Base-by-base conservation (phyloP, 179 eudicot species). In the Heliamphora ciliata region DNA sequence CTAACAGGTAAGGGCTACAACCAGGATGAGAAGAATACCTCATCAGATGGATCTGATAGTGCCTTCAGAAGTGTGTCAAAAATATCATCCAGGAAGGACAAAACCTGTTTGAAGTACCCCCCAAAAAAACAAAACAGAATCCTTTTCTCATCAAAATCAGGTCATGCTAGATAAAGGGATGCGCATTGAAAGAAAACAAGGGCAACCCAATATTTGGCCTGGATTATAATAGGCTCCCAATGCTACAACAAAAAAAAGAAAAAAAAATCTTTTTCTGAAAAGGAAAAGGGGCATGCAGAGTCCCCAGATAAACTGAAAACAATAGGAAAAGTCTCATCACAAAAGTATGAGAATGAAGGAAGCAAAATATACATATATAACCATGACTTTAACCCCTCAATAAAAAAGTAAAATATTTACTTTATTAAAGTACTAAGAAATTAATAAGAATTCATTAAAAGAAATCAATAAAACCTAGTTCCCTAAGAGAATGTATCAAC, bases 41-140 rank as follows among this genome's bases (percentile, higher is more conserved):
- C 90, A 86, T 94, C 98, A 31, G 97, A 93, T 77, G 92, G 89
- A 89, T 94, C 97, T 66, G 95, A 90, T 40, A 92, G 88, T 63
- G 92, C 89, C 85, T 88, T 91, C 83, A 94, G 90, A 85, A 94
- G 98, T 3, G 94, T 91, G 81, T 92, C 92, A 82, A 93, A 92
- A 74, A 93, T 89, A 81, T 94, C 98, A 79, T 90, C 89, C 77
- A 94, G 89, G 86, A 83, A 91, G 21, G 87, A 85, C 80, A 93
- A 80, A 75, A 93, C 97, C 98, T 93, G 92, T 85, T 79, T 44
- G 79, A 83, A 18, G 58, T 77, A 81, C 44, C 73, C 73, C 55
- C 66, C 18, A 81, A 48, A 56, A 61, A 21, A 8, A 18, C n/a
- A n/a, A n/a, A n/a, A 82, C 8, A 15, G 59, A 60, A 55, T 51